These are phyloP conservation scores for Paramecium bursaria DNA, from an alignment of 73 alveolate genomes.

Conservation along the genomic window DNA sequence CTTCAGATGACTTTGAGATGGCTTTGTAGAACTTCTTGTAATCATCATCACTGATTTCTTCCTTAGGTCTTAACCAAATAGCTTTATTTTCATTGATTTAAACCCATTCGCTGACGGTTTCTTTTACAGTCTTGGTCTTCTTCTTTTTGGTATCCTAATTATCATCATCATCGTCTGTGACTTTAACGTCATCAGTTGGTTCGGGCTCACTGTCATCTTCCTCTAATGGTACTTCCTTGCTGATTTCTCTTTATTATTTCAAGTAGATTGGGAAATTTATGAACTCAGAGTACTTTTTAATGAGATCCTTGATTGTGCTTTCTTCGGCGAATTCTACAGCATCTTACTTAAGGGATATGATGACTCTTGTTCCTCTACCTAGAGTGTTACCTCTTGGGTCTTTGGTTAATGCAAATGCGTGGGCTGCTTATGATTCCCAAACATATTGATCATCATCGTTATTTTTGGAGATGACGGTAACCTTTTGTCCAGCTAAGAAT, in stretches of 20 bases:
- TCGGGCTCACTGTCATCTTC: slow-evolving; percentile 82
- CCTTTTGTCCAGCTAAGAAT: slow-evolving; percentile 98
- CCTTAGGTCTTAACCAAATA: slow-evolving; percentile 98
- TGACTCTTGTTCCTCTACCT: slow-evolving; percentile 98
- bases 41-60: slow-evolving; percentile 96
- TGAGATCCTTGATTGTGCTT: slow-evolving; percentile 90
- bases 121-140: slow-evolving; percentile 90
- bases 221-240: slow-evolving; percentile 88
- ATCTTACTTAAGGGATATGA: slow-evolving; percentile 98
- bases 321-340: slow-evolving; percentile 98
- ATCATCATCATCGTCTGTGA: slow-evolving; percentile 89
- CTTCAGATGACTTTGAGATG: slow-evolving; percentile 95
- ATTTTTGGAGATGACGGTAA: slow-evolving; percentile 96
- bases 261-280: slow-evolving; percentile 98
- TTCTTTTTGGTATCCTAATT: slow-evolving; percentile 84
- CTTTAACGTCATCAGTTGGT: slow-evolving; percentile 82
- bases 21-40: slow-evolving; percentile 96
- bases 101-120: slow-evolving; percentile 97
- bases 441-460: slow-evolving; percentile 98
- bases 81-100: slow-evolving; percentile 98
- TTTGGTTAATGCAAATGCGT: slow-evolving; percentile 91
- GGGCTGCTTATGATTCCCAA: slow-evolving; percentile 98
- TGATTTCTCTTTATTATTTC: slow-evolving; percentile 90
- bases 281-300: slow-evolving; percentile 98
- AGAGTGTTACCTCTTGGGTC: slow-evolving; percentile 99